Conservation (phyloP, 2,329 filamentous ascomycete genomes). For the Harringtonia aguacate region DNA sequence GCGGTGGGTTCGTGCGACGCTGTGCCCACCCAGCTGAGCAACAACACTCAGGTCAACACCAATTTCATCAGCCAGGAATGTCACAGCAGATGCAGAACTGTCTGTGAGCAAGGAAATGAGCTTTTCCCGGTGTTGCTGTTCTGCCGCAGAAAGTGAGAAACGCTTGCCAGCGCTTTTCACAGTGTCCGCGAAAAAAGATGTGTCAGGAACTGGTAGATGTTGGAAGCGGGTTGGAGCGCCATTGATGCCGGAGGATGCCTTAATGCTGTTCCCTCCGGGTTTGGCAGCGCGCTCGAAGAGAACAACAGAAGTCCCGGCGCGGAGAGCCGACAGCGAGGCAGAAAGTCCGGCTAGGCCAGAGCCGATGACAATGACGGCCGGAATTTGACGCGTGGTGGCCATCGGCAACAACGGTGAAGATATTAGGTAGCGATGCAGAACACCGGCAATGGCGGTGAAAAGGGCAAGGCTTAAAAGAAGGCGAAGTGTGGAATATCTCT, state of each 20-base stretch:
- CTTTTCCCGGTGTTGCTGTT: constrained; percentile 20
- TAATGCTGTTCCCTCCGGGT: constrained; percentile 88
- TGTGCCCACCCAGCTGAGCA: constrained; percentile 84
- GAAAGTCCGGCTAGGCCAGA: constrained; percentile 54
- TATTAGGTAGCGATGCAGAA: background rate
- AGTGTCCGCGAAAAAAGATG: constrained; percentile 44
- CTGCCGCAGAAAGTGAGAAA: constrained; percentile 18
- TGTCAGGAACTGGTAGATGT: constrained; percentile 19
- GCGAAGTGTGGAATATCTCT: background rate
- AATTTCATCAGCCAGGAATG: constrained; percentile 98
- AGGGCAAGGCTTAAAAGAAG: background rate
- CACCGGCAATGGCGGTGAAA: background rate
- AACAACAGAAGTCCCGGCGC: constrained; percentile 38
- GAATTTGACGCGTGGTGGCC: background rate
- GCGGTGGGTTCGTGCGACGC: constrained; percentile 91
- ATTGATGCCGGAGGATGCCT: constrained; percentile 98
- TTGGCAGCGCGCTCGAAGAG: constrained; percentile 51
- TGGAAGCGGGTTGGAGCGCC: constrained; percentile 81
- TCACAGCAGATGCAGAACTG: constrained; percentile 91
- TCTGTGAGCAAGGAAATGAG: constrained; percentile 98
- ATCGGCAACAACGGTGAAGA: background rate
- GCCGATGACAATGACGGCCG: constrained; percentile 47
- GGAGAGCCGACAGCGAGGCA: constrained; percentile 45
- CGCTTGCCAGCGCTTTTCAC: constrained; percentile 41
- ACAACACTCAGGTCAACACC: constrained; percentile 95